A percentile compares a stretch with the other conserved stretches of the same genome.
Conservation (phyloP, 73 alveolate genomes). For the Blepharisma japonicum region DNA sequence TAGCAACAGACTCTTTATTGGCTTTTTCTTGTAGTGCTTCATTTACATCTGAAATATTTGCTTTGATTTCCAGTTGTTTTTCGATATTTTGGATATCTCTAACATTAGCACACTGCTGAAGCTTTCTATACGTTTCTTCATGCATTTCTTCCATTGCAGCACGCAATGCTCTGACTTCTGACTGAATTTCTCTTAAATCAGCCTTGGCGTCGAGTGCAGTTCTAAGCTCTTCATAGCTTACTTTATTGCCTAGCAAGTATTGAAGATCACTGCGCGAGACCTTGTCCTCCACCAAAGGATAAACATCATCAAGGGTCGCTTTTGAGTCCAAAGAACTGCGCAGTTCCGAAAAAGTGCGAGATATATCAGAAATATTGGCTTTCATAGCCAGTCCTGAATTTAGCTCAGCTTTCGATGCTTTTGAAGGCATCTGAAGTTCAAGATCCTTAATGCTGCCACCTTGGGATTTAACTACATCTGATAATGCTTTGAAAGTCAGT, state of each 20-base stretch:
- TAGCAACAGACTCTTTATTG: constrained; percentile 83
- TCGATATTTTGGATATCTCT: constrained; percentile 63
- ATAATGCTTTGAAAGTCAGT: constrained; percentile 85
- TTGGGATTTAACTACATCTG: constrained; percentile 82
- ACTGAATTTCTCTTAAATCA: constrained; percentile 61
- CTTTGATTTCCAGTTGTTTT: constrained; percentile 69
- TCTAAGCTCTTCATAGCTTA: constrained; percentile 65
- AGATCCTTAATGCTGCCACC: constrained; percentile 83
- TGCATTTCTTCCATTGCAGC: constrained; percentile 58
- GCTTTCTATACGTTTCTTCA: constrained; percentile 51
- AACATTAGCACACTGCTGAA: constrained; percentile 54
- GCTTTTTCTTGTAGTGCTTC: constrained; percentile 84
- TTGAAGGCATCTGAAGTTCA: constrained; percentile 75
- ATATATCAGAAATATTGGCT: constrained; percentile 91
- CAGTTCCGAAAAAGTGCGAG: constrained; percentile 84
- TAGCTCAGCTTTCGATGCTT: constrained; percentile 90
- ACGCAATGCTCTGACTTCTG: constrained; percentile 47
- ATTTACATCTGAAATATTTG: constrained; percentile 74
- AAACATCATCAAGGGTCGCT: constrained; percentile 83
- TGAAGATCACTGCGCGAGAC: constrained; percentile 73
- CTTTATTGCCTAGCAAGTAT: constrained; percentile 65
- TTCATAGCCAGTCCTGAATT: constrained; percentile 76
- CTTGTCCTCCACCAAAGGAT: constrained; percentile 81
- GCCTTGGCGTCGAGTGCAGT: constrained; percentile 70
- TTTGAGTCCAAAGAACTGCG: constrained; percentile 83